These are phyloP conservation scores for Fimicolochytrium jonesii DNA, from an alignment of 192 early-diverging fungal genomes.

Conservation along the genomic window DNA sequence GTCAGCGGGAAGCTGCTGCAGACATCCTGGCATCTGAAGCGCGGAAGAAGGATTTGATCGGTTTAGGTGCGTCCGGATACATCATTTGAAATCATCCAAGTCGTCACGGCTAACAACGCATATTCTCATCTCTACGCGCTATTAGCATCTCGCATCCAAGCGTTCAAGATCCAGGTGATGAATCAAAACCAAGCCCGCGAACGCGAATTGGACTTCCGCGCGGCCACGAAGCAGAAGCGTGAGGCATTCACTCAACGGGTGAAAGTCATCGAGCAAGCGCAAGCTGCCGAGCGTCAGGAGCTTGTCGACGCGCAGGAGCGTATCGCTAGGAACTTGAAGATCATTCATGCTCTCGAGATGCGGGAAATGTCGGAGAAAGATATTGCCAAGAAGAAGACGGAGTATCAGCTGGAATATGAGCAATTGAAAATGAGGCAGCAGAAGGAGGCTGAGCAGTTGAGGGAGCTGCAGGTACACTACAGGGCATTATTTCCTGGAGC, in stretches of 20 bases:
- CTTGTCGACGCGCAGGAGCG: conserved; percentile 5
- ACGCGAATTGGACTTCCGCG: conserved; percentile 19
- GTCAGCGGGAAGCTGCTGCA: conserved; percentile 12
- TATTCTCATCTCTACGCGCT: too few relatives aligned
- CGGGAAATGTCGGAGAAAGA: conserved; percentile 7
- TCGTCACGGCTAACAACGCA: too few relatives aligned
- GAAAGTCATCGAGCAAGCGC: conserved; percentile 9
- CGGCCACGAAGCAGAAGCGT: conserved; percentile 23
- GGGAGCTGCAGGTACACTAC: conserved; percentile 30
- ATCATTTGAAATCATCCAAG: too few relatives aligned
- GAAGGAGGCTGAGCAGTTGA: conserved; percentile 31
- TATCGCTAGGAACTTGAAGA: conserved; percentile 6
- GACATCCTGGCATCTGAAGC: conserved; percentile 14
- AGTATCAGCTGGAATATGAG: conserved; percentile 19
- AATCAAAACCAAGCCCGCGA: conserved; percentile 18
- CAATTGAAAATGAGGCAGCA: conserved; percentile 27
- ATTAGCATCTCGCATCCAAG: too few relatives aligned
- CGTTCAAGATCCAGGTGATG: conserved; percentile 12
- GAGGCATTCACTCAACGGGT: conserved; percentile 11
- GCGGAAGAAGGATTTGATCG: conserved; percentile 12
- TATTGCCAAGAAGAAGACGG: neutral
- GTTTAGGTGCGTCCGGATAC: too few relatives aligned
- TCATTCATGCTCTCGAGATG: conserved; percentile 21
- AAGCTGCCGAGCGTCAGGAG: conserved; percentile 9
- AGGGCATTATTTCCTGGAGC: too few relatives aligned